These are phyloP conservation scores for Metschnikowia reukaufii DNA, from an alignment of 805 yeast genomes.

Conservation along the genomic window DNA sequence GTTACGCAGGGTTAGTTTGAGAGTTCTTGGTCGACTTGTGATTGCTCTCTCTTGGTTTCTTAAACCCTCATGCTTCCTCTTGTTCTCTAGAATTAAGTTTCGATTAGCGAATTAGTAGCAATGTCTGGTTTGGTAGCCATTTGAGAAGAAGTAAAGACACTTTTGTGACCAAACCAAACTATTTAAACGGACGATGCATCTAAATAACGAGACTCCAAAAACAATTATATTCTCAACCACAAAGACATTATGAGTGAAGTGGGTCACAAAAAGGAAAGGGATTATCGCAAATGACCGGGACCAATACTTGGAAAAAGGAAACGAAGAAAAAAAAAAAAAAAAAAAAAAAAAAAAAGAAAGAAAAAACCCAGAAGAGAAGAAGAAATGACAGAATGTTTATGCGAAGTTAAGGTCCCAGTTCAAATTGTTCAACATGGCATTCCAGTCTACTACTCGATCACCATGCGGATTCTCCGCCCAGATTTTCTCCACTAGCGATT, in stretches of 20 bases:
- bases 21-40: constrained; percentile 10
- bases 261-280: not conserved
- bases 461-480: constrained; percentile 54
- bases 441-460: constrained; percentile 69
- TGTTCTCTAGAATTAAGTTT: constrained; percentile 7
- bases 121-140: constrained; percentile 13
- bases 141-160: not conserved
- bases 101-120: constrained; percentile 15
- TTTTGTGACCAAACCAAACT: constrained; percentile 5
- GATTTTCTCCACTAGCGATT: constrained; percentile 45
- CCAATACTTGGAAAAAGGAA: not conserved
- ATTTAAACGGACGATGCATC: not conserved
- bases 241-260: not conserved
- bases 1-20: constrained; percentile 7
- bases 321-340: not conserved
- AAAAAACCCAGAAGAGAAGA: not conserved
- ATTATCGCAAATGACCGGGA: not conserved
- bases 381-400: constrained; percentile 18
- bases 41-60: constrained; percentile 9
- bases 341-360: not conserved
- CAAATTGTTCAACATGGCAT: constrained; percentile 56
- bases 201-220: not conserved
- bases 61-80: constrained; percentile 11
- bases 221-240: not conserved
- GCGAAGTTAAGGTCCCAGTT: constrained; percentile 86